phyloP scores from a whole-genome alignment of 257 asterid genomes.

The Solanum paucissectum region DNA sequence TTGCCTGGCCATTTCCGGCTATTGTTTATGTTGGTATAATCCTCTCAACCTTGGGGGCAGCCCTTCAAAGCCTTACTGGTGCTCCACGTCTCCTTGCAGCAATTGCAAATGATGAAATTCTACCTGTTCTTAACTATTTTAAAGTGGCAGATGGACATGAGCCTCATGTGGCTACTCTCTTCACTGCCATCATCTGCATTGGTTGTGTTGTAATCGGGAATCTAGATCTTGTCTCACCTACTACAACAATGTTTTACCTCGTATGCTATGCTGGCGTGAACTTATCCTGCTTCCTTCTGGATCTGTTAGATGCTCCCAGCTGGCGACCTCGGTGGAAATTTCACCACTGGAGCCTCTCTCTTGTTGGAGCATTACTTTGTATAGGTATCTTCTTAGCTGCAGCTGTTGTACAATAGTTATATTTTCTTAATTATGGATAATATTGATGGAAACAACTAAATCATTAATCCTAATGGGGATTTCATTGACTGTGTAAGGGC shows the following conservation, averaged over 20 bases:
- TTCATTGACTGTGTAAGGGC: not conserved
- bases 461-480: not conserved
- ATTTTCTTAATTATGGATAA: not conserved
- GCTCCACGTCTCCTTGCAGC: conserved; percentile 99
- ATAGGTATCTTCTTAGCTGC: conserved; percentile 39
- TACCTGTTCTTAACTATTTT: conserved; percentile 91
- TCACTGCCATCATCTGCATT: conserved; percentile 90
- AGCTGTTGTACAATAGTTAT: not conserved
- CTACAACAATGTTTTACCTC: conserved; percentile 94
- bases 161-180: conserved; percentile 85
- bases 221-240: conserved; percentile 92
- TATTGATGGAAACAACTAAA: not conserved
- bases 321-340: conserved; percentile 99
- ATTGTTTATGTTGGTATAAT: conserved; percentile 81
- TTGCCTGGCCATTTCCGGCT: conserved; percentile 97
- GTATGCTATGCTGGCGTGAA: conserved; percentile 95
- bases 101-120: conserved; percentile 93
- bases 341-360: conserved; percentile 99
- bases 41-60: conserved; percentile 98
- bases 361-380: conserved; percentile 84
- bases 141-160: conserved; percentile 84
- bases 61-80: conserved; percentile 94
- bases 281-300: conserved; percentile 93
- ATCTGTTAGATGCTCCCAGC: conserved; percentile 98
- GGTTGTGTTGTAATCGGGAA: conserved; percentile 91